Evolutionary conservation across 2,329 filamentous ascomycete species (phyloP), one percentile per base, ranked within the genome.

Genomic region (Stagonosporopsis chrysanthemi): DNA sequence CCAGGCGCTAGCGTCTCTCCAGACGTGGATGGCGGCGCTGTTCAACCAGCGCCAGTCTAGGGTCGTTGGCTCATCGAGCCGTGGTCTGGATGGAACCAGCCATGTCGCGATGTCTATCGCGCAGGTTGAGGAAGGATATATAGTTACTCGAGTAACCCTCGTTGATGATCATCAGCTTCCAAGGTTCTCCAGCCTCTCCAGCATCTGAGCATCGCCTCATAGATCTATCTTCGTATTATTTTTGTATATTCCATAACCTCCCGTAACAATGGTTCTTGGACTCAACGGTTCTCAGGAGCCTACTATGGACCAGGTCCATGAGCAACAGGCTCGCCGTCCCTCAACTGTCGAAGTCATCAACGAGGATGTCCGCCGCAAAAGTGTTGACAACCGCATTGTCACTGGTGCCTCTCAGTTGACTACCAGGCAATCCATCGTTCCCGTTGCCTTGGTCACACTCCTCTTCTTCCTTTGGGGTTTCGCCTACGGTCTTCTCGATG

Each of bases 391-490:
- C 52, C 70, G 64, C 19, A 39, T 62, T 11, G 61, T 77, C 44
- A 77, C 75, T 41, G 75, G 75, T 51, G 75, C 74, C 33, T 71
- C 71, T 4, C 72, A 73, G 38, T 69, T 81, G 44, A 80, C 79
- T 15, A 74, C 77, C 60, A 70, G 76, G 55, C 72, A 71, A 73
- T 78, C 83, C 50, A 80, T 84, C 68, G 75, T 81, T 61, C 82
- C 82, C 9, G 77, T 84, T 44, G 62, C 70, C 14, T 69, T 81
- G 41, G 78, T 82, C 70, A 82, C 79, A 40, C 74, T 76, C 29
- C 75, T 82, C 41, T 81, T 82, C 75, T 82, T 81, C 74, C 72
- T 85, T 52, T 86, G 83, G 83, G 82, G 67, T 23, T 81, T 81
- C 52, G 77, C 79, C 14, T 80, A 79, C 52, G 78, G 78, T 51